phyloP scores from a whole-genome alignment of 108 stramenopile species.

The Pseudonitzschia multiseries region DNA sequence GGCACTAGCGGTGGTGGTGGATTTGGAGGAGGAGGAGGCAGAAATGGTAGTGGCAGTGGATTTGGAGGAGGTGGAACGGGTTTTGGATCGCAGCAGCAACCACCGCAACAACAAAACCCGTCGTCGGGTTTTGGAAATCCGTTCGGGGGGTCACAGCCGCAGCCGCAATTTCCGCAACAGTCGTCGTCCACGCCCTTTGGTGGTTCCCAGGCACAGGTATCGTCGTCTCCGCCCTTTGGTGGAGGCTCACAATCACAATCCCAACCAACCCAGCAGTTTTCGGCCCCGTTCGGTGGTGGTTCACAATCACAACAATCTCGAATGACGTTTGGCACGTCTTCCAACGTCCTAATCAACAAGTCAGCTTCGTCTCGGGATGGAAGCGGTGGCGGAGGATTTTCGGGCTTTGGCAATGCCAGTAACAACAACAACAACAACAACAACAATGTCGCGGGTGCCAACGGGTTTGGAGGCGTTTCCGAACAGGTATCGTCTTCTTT shows the following conservation, averaged over 20 bases:
- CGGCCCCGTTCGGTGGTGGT: too few species aligned
- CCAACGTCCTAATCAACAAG: conserved; percentile 14
- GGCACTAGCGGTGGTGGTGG: not conserved
- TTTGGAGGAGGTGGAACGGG: conserved; percentile 8
- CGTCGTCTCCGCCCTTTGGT: too few species aligned
- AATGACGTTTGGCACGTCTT: conserved; percentile 13
- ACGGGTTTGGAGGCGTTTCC: conserved; percentile 14
- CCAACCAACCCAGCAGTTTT: too few species aligned
- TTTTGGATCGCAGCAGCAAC: not conserved
- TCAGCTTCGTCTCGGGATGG: not conserved
- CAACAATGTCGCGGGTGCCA: not conserved
- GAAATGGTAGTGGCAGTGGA: too few species aligned
- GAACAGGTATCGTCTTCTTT: conserved; percentile 4
- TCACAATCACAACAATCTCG: not conserved
- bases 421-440: conserved; percentile 15
- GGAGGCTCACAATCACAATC: not conserved
- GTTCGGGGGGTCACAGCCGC: not conserved
- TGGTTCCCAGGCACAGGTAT: too few species aligned
- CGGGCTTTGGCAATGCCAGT: not conserved
- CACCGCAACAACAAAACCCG: not conserved
- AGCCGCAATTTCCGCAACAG: not conserved
- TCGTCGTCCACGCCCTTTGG: conserved; percentile 13
- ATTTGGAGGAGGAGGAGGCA: conserved; percentile 1
- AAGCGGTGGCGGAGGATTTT: not conserved
- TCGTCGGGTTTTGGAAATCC: conserved; percentile 4